These are phyloP conservation scores for Cubamyces sp. DNA, from an alignment of 768 basidiomycete species.

Conservation along the genomic window DNA sequence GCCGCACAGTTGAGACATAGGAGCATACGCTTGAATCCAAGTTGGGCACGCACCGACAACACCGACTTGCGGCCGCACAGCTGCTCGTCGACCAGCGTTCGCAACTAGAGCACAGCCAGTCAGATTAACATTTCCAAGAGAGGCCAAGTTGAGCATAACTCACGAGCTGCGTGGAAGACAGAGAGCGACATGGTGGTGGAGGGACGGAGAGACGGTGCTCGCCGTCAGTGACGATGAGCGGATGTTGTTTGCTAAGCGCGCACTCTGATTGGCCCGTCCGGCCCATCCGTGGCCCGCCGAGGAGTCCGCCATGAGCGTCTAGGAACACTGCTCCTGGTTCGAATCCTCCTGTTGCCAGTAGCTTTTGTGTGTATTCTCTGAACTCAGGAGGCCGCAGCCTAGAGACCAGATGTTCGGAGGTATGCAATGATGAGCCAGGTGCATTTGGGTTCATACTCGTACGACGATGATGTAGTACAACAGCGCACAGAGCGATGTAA, in stretches of 20 bases:
- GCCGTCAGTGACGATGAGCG: constrained; percentile 31
- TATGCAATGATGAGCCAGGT: not conserved
- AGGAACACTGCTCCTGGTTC: not conserved
- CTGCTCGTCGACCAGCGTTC: constrained; percentile 47
- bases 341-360: not conserved
- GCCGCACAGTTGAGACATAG: not conserved
- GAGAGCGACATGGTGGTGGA: constrained; percentile 51
- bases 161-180: constrained; percentile 42
- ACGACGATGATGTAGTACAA: not conserved
- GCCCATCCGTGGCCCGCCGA: constrained; percentile 14
- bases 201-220: constrained; percentile 22
- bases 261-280: constrained; percentile 24
- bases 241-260: constrained; percentile 23
- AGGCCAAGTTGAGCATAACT: not conserved
- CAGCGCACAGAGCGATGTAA: not conserved
- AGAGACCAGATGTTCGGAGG: no score
- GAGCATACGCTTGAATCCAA: not conserved
- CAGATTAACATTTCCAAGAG: not conserved
- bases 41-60: constrained; percentile 42
- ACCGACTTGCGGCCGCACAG: constrained; percentile 49
- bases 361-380: no score
- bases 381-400: not conserved
- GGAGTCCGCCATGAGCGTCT: constrained; percentile 7
- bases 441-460: not conserved
- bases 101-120: constrained; percentile 35